phyloP scores from a whole-genome alignment of 805 yeast species.

The Yarrowia osloensis region DNA sequence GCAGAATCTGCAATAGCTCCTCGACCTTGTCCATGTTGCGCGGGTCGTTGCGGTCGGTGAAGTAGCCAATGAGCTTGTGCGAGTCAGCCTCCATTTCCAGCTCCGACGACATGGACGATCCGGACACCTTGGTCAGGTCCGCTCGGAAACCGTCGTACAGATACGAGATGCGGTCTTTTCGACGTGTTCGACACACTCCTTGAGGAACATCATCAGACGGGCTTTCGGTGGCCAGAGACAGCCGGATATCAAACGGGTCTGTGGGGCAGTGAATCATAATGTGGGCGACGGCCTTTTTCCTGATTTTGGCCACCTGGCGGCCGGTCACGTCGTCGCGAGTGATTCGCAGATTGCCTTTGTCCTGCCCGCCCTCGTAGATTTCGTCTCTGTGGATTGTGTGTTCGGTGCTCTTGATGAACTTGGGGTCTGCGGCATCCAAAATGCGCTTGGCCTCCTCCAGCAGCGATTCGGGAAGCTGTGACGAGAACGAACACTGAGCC shows the following conservation, averaged over 20 bases:
- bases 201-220: not conserved
- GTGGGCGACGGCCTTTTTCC: slow-evolving; percentile 18
- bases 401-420: slow-evolving; percentile 12
- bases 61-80: slow-evolving; percentile 16
- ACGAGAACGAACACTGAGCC: slow-evolving; percentile 38
- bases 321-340: slow-evolving; percentile 36
- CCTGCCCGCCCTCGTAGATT: slow-evolving; percentile 17
- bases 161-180: slow-evolving; percentile 17
- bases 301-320: slow-evolving; percentile 33
- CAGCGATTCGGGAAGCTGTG: slow-evolving; percentile 36
- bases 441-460: slow-evolving; percentile 26
- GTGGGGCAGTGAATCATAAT: slow-evolving; percentile 27
- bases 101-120: slow-evolving; percentile 38
- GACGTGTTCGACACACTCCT: slow-evolving; percentile 11
- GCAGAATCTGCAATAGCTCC: slow-evolving; percentile 27
- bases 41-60: not conserved
- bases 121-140: slow-evolving; percentile 21
- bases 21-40: slow-evolving; percentile 17
- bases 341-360: slow-evolving; percentile 36
- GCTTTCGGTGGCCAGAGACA: slow-evolving; percentile 7
- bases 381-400: slow-evolving; percentile 26
- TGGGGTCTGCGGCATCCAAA: slow-evolving; percentile 21
- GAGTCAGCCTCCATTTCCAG: slow-evolving; percentile 19
- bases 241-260: slow-evolving; percentile 5
- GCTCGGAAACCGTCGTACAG: slow-evolving; percentile 20